Conservation (phyloP, 2,329 filamentous ascomycete genomes). For the Raffaelea ambrosiae region DNA sequence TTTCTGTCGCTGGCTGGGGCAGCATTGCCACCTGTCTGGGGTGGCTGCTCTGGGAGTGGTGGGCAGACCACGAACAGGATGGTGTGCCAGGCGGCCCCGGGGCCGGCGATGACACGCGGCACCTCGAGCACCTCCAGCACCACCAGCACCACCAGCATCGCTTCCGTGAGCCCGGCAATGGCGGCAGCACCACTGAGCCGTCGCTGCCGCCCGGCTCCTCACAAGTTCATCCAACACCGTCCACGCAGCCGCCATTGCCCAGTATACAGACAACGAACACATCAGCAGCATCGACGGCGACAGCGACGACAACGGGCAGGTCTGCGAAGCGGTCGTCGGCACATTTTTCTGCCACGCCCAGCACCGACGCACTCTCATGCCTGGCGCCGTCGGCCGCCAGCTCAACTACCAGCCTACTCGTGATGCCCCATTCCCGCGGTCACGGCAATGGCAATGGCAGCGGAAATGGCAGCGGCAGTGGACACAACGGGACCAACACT, state of each 20-base stretch:
- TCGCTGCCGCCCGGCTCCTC: not conserved
- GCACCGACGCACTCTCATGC: not conserved
- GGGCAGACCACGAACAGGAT: constrained; percentile 61
- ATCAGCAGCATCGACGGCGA: too few relatives aligned
- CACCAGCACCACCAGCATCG: not conserved
- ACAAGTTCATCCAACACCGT: too few relatives aligned
- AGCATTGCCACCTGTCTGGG: constrained; percentile 75
- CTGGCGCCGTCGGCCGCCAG: not conserved
- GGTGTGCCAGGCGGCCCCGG: constrained; percentile 31
- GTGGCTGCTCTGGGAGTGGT: constrained; percentile 87
- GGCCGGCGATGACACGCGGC: too few relatives aligned
- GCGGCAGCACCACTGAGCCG: not conserved
- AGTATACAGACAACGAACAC: too few relatives aligned
- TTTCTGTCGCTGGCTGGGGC: constrained; percentile 80
- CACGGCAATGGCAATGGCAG: not conserved
- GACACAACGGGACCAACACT: too few relatives aligned
- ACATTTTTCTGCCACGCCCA: too few relatives aligned
- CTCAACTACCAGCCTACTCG: not conserved
- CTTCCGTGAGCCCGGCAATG: not conserved
- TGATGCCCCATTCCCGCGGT: not conserved
- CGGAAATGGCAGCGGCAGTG: not conserved
- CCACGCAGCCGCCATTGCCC: too few relatives aligned
- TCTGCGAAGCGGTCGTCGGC: too few relatives aligned
- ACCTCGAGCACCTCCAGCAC: not conserved
- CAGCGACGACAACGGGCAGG: too few relatives aligned